Conservation (phyloP, 2,329 filamentous ascomycete species). For the Fusarium sp. region DNA sequence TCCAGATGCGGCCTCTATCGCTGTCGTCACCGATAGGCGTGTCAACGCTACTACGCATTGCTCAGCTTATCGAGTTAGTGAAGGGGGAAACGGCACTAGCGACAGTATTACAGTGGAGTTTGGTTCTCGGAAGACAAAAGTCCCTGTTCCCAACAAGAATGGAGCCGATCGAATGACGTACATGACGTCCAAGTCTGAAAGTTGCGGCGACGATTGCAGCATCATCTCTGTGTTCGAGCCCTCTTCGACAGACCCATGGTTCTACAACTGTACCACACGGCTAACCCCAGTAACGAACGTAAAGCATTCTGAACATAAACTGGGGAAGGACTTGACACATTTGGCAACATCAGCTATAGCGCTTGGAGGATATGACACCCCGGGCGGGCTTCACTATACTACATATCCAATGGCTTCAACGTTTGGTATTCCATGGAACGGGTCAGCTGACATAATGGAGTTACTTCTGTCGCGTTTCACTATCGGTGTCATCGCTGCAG, state of each 20-base stretch:
- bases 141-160: not conserved
- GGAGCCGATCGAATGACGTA: not conserved
- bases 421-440: not conserved
- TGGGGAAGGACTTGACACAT: not conserved
- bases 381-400: not conserved
- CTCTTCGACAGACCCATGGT: conserved; percentile 19
- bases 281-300: conserved; percentile 10
- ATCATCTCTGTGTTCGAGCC: conserved; percentile 16
- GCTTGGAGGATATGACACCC: conserved; percentile 8
- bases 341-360: conserved; percentile 26
- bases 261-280: conserved; percentile 24
- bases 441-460: not conserved
- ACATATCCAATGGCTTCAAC: not conserved
- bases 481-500: not conserved
- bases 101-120: not conserved
- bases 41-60: conserved; percentile 9
- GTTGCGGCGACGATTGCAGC: conserved; percentile 25
- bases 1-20: not conserved
- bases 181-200: conserved; percentile 7
- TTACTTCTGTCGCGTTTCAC: conserved; percentile 6
- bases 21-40: not conserved
- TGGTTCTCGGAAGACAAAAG: not conserved
- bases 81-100: conserved; percentile 11
- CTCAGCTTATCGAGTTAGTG: not conserved
- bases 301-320: not conserved